Base-by-base conservation (phyloP, 352 stramenopile genomes). In the Globisporangium ultimum region DNA sequence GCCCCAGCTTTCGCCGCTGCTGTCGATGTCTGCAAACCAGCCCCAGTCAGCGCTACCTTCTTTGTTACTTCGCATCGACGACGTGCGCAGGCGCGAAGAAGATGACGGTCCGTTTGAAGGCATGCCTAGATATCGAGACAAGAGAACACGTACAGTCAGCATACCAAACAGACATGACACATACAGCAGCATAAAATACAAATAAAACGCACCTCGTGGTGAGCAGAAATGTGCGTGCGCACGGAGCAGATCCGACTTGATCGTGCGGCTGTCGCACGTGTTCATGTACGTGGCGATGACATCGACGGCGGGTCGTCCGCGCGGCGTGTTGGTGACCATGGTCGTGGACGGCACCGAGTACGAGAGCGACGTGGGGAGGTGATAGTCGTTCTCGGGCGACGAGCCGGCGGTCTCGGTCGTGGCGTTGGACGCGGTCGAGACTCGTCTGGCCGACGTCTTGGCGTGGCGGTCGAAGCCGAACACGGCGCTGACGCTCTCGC, bases 251-350 rank as follows among this genome's bases (percentile, higher is more conserved):
- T 93, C 84, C 48, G 80, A 83, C 63, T 91, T 93, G 54, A 89
- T 64, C 1, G 78, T 81, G 38, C 86, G 86, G 41, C 73, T 78
- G 69, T 95, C 86, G 42, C 69, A 80, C 43, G 86, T 93, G 76
- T 95, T 95, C 86, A 95, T 95, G 72, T 95, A 95, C 2, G 86
- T 95, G 48, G 86, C 86, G 60, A 95, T 95, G 40, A 95, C 82
- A 55, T 95, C 86, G 43, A 95, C 85, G 1, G 79, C 77, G 11
- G 80, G 80, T 17, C 84, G 84, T 3, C 72, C 84, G 21, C 84
- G 79, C 46, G 82, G 82, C 50, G 80, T 88, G 52, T 82, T 89
- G 55, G 68, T 81, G 47, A 88, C 63, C 38, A 83, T 49, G 14
- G 76, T 76, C 11, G 67, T 70, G 41, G 72, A 76, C 53, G 82